These are phyloP conservation scores for Globisporangium orthogonon DNA, from an alignment of 352 stramenopile species.

Conservation along the genomic window DNA sequence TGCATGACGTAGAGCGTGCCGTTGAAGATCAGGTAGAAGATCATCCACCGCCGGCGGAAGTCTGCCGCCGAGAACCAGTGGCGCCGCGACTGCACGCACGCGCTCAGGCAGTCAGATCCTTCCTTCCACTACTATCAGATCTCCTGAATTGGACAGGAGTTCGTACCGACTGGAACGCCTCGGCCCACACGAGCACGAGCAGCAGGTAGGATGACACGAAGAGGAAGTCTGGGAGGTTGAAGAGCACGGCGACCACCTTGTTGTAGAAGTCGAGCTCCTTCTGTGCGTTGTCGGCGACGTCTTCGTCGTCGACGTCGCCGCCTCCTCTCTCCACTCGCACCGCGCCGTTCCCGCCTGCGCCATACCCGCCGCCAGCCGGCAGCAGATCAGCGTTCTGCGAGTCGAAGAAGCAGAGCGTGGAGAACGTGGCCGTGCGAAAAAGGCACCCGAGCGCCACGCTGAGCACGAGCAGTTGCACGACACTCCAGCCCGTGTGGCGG, in stretches of 20 bases:
- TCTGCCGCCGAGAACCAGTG: slow-evolving; percentile 87
- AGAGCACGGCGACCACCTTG: slow-evolving; percentile 88
- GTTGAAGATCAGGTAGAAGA: slow-evolving; percentile 92
- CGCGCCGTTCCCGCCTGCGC: background rate
- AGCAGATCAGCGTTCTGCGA: slow-evolving; percentile 55
- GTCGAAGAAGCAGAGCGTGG: slow-evolving; percentile 84
- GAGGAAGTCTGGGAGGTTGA: slow-evolving; percentile 91
- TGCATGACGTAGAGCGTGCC: slow-evolving; percentile 83
- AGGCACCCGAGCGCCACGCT: slow-evolving; percentile 81
- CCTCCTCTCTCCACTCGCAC: slow-evolving; percentile 1
- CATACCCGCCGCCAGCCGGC: slow-evolving; percentile 12
- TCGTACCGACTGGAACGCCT: slow-evolving; percentile 84
- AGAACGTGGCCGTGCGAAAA: slow-evolving; percentile 83
- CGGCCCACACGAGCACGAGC: slow-evolving; percentile 88
- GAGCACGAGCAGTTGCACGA: slow-evolving; percentile 75
- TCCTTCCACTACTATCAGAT: background rate
- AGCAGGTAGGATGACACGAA: slow-evolving; percentile 89
- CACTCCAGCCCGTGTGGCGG: slow-evolving; percentile 69
- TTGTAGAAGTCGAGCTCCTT: slow-evolving; percentile 86
- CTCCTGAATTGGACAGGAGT: background rate
- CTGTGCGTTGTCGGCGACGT: slow-evolving; percentile 22
- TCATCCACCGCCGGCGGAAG: slow-evolving; percentile 88
- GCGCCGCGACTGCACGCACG: slow-evolving; percentile 52
- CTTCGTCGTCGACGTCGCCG: slow-evolving; percentile 8
- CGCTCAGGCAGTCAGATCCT: background rate